These are phyloP conservation scores for Phaffomyces opuntiae DNA, from an alignment of 805 yeast genomes.

Conservation along the genomic window DNA sequence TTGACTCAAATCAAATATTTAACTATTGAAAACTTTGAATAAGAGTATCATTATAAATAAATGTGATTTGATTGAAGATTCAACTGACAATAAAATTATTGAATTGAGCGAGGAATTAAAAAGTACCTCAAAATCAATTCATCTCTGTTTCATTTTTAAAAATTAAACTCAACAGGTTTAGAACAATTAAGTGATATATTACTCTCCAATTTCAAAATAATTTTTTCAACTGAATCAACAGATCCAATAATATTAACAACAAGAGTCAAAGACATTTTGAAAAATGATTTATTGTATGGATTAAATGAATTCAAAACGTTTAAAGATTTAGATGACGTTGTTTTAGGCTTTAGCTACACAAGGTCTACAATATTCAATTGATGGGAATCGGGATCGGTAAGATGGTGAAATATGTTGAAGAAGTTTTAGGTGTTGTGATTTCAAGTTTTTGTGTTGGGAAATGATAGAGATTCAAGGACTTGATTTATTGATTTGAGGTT, in stretches of 20 bases:
- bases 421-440: slow-evolving; percentile 84
- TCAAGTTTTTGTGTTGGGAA: slow-evolving; percentile 90
- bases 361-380: slow-evolving; percentile 62
- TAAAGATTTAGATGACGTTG: slow-evolving; percentile 57
- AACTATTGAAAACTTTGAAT: slow-evolving; percentile 15
- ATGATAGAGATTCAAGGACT: no score
- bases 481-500: no score
- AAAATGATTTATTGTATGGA: slow-evolving; percentile 71
- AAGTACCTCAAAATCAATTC: slow-evolving; percentile 20
- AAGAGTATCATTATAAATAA: slow-evolving; percentile 43
- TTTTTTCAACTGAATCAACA: slow-evolving; percentile 42
- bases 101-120: slow-evolving; percentile 18
- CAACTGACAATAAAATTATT: slow-evolving; percentile 16
- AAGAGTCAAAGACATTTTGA: slow-evolving; percentile 67
- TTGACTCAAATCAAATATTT: slow-evolving; percentile 26
- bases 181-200: slow-evolving; percentile 36
- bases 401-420: slow-evolving; percentile 85
- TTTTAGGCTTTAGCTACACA: slow-evolving; percentile 79
- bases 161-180: slow-evolving; percentile 54
- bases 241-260: slow-evolving; percentile 70
- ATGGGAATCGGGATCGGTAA: slow-evolving; percentile 90
- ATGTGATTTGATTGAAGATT: slow-evolving; percentile 37
- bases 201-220: slow-evolving; percentile 35
- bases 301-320: slow-evolving; percentile 53
- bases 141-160: slow-evolving; percentile 53